phyloP scores from a whole-genome alignment of 2,329 filamentous ascomycete genomes.

The Epichloe uncinata region DNA sequence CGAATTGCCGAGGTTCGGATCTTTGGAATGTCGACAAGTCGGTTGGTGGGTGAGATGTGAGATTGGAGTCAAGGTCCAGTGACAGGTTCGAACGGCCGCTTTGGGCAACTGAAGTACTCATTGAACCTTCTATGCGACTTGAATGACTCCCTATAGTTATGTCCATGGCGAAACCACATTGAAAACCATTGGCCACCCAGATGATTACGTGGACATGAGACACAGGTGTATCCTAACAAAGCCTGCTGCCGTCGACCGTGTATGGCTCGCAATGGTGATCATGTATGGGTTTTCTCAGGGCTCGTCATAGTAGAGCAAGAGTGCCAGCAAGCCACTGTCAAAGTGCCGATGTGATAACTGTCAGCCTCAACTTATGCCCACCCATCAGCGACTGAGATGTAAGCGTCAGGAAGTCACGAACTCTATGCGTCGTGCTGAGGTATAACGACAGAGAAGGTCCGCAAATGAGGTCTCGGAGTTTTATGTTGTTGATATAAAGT shows the following conservation, averaged over 20 bases:
- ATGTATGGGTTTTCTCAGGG: background rate
- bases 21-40: background rate
- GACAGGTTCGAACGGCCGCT: constrained; percentile 1
- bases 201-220: constrained; percentile 4
- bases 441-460: background rate
- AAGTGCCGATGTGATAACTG: constrained; percentile 1
- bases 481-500: background rate
- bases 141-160: background rate
- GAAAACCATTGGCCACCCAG: constrained; percentile 1
- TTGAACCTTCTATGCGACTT: background rate
- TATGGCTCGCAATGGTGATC: constrained; percentile 3
- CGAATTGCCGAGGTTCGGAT: constrained; percentile 11
- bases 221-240: background rate
- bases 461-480: background rate
- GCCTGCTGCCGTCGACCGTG: constrained; percentile 3
- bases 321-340: background rate
- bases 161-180: constrained; percentile 3
- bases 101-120: background rate
- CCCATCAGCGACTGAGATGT: constrained; percentile 4
- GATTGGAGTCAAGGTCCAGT: constrained; percentile 7
- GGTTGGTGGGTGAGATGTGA: background rate
- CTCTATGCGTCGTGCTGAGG: constrained; percentile 1
- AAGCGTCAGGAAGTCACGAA: constrained; percentile 9
- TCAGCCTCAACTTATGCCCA: constrained; percentile 6
- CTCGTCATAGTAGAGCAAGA: background rate